Evolutionary conservation across 345 rosid genomes (phyloP).

Genomic region (Brassica nigra): DNA sequence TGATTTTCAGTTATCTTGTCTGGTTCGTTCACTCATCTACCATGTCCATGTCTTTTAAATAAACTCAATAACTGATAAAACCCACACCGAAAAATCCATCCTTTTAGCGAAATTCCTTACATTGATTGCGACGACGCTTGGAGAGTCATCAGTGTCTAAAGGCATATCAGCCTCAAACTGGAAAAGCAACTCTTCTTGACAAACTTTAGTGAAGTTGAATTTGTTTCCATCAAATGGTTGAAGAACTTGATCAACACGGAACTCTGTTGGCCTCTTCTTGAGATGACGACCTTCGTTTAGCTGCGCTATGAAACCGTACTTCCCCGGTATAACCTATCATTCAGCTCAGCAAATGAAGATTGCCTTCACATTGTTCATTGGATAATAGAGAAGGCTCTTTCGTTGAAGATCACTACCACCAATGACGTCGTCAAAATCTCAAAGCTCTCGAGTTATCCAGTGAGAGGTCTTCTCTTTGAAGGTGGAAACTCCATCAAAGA

Average conservation of each 20-base stretch:
- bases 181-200: slow-evolving; percentile 94
- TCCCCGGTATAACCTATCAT: slow-evolving; percentile 85
- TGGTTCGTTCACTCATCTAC: neutral
- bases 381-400: slow-evolving; percentile 65
- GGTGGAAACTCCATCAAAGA: slow-evolving; percentile 65
- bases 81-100: slow-evolving; percentile 6
- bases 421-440: slow-evolving; percentile 61
- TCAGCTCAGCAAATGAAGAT: too few relatives aligned
- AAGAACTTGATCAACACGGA: slow-evolving; percentile 87
- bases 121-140: slow-evolving; percentile 92
- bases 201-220: slow-evolving; percentile 92
- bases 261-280: slow-evolving; percentile 96
- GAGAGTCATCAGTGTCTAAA: slow-evolving; percentile 64
- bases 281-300: slow-evolving; percentile 93
- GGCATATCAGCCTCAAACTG: slow-evolving; percentile 81
- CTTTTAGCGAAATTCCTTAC: slow-evolving; percentile 42
- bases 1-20: neutral
- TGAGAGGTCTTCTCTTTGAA: slow-evolving; percentile 84
- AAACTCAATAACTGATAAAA: neutral
- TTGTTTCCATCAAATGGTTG: slow-evolving; percentile 91
- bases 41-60: neutral
- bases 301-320: slow-evolving; percentile 85
- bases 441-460: slow-evolving; percentile 74
- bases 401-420: slow-evolving; percentile 52
- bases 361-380: too few relatives aligned